Conservation (phyloP, 2,329 filamentous ascomycete species). For the Ceratocystis huliohia region DNA sequence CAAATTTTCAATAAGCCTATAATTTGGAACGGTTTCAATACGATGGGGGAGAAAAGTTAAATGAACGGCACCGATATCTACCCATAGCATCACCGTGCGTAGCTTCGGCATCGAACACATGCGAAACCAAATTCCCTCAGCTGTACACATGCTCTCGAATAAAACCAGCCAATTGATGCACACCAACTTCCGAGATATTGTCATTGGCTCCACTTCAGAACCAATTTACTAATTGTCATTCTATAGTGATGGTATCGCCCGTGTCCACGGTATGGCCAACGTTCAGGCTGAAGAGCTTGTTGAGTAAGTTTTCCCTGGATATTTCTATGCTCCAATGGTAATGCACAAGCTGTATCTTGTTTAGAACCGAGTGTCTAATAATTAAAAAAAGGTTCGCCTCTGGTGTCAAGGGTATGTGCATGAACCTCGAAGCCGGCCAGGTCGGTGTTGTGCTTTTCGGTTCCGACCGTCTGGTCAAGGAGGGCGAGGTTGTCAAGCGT, state of each 20-base stretch:
- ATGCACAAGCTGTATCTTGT: background rate
- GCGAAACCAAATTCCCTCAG: background rate
- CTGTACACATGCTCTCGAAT: background rate
- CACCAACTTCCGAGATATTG: background rate
- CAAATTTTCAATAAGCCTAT: background rate
- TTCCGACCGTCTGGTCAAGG: constrained; percentile 99
- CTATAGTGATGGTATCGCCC: constrained; percentile 95
- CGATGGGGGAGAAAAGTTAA: background rate
- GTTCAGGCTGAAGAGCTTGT: constrained; percentile 99
- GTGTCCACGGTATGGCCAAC: constrained; percentile 99
- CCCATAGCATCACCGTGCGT: background rate
- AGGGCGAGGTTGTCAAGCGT: constrained; percentile 99
- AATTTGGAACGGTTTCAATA: background rate
- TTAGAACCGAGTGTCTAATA: constrained; percentile 8
- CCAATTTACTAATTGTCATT: constrained; percentile 13
- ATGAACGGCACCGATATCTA: background rate
- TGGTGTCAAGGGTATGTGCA: constrained; percentile 99
- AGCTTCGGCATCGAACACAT: background rate
- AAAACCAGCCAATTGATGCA: background rate
- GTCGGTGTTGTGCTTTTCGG: constrained; percentile 99
- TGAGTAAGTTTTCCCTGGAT: constrained; percentile 58
- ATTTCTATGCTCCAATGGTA: background rate
- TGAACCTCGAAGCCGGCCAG: constrained; percentile 99
- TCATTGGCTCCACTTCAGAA: background rate
- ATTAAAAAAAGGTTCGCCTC: constrained; percentile 69